These are phyloP conservation scores for Striga hermonthica DNA, from an alignment of 305 asterid species.

Conservation along the genomic window DNA sequence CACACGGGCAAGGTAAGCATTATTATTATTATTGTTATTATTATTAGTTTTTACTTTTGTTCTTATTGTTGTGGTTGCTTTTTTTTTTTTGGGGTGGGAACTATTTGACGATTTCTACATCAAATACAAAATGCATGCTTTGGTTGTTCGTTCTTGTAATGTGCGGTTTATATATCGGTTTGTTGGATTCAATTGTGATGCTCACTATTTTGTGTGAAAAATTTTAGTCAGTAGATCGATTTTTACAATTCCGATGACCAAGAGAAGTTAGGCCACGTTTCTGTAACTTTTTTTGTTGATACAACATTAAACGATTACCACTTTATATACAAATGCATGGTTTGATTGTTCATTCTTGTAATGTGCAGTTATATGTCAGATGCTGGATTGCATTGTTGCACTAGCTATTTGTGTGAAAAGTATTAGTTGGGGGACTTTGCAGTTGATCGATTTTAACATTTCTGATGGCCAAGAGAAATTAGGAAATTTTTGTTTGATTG, in stretches of 20 bases:
- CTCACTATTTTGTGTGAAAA: too few relatives aligned
- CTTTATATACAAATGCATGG: not conserved
- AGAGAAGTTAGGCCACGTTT: too few relatives aligned
- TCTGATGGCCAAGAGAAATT: not conserved
- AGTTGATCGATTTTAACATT: not conserved
- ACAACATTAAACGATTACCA: conserved; percentile 1
- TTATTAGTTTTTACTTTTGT: too few relatives aligned
- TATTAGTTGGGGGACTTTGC: not conserved
- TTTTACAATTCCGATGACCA: too few relatives aligned
- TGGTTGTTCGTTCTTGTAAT: too few relatives aligned
- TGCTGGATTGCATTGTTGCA: conserved; percentile 4
- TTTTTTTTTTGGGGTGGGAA: not conserved
- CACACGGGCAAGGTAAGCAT: conserved; percentile 97
- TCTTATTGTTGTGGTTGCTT: too few relatives aligned
- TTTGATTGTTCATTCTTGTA: not conserved
- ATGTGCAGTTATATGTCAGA: not conserved
- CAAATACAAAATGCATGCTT: not conserved
- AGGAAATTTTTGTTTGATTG: not conserved
- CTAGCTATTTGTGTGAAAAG: too few relatives aligned
- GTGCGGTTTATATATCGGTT: too few relatives aligned
- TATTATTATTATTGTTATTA: not conserved
- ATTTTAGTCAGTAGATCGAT: too few relatives aligned
- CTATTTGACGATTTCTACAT: not conserved
- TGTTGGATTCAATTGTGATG: too few relatives aligned
- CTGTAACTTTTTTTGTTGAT: too few relatives aligned